phyloP scores from a whole-genome alignment of 2,329 filamentous ascomycete genomes.

The Colletotrichum higginsianum region DNA sequence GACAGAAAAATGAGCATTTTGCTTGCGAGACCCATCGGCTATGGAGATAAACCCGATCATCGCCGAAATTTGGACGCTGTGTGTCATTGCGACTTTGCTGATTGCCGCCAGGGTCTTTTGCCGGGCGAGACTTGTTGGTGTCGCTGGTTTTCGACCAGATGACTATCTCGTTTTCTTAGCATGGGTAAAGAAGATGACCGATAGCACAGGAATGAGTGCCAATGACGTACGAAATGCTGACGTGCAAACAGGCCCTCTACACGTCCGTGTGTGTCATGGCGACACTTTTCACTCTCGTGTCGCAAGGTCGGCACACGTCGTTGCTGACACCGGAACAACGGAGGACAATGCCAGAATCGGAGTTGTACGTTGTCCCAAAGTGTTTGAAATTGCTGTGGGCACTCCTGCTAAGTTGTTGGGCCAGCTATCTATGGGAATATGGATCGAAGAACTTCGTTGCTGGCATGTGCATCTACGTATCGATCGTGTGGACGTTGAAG shows the following conservation, averaged over 20 bases:
- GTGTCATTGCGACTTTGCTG: constrained; percentile 49
- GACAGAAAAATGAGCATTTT: too few species aligned
- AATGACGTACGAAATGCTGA: too few species aligned
- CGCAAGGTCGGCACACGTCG: constrained; percentile 50
- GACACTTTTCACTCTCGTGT: constrained; percentile 46
- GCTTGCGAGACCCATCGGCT: too few species aligned
- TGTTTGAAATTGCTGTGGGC: background rate
- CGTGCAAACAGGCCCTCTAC: background rate
- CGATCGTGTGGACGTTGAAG: constrained; percentile 57
- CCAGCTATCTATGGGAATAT: constrained; percentile 45
- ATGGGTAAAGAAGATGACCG: constrained; percentile 44
- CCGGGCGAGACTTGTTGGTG: constrained; percentile 52
- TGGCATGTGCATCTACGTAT: constrained; percentile 51
- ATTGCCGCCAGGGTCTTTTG: constrained; percentile 52
- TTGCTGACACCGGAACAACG: constrained; percentile 50
- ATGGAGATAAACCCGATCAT: constrained; percentile 39
- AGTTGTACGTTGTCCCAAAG: constrained; percentile 38
- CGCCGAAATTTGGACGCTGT: constrained; percentile 56
- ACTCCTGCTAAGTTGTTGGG: background rate
- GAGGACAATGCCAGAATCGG: constrained; percentile 48
- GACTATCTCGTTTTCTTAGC: constrained; percentile 52
- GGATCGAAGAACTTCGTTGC: constrained; percentile 55
- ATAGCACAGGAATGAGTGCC: too few species aligned
- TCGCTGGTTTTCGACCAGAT: constrained; percentile 51
- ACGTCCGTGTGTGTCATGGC: constrained; percentile 26